Percentiles rank a stretch among this genome's conserved stretches.
phyloP scores from a whole-genome alignment of 805 yeast species.

The Sungouiozyma ichnusensis region DNA sequence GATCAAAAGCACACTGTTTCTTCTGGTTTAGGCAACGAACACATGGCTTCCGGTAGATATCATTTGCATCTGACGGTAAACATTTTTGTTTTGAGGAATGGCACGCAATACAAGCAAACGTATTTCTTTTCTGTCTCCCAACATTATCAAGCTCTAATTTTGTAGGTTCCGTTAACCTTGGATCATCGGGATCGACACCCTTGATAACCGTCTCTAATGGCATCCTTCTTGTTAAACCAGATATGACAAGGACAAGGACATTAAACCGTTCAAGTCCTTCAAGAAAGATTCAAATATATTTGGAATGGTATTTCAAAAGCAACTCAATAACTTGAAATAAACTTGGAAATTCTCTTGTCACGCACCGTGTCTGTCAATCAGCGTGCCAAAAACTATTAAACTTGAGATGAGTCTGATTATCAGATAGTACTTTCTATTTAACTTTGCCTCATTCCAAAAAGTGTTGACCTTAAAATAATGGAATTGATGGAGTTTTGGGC shows the following conservation, averaged over 20 bases:
- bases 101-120: conserved; percentile 38
- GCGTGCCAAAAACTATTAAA: too few relatives aligned
- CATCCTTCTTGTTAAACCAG: neutral
- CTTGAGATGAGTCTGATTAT: too few relatives aligned
- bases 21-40: conserved; percentile 58
- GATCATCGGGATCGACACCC: conserved; percentile 19
- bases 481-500: too few relatives aligned
- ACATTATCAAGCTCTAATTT: conserved; percentile 13
- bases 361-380: too few relatives aligned
- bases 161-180: conserved; percentile 14
- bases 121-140: conserved; percentile 25
- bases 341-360: too few relatives aligned
- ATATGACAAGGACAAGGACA: too few relatives aligned
- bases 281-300: too few relatives aligned
- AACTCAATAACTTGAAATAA: too few relatives aligned
- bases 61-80: conserved; percentile 42
- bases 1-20: conserved; percentile 56
- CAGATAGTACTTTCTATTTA: too few relatives aligned
- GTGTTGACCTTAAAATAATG: too few relatives aligned
- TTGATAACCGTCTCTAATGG: conserved; percentile 7
- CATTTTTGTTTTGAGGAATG: conserved; percentile 79
- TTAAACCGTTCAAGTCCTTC: neutral
- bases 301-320: too few relatives aligned
- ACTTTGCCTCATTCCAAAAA: too few relatives aligned
- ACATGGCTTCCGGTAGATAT: conserved; percentile 57